Evolutionary conservation across 176 grass and related monocot genomes (phyloP), one percentile per base, ranked within the genome.

Genomic region (Lolium multiflorum): DNA sequence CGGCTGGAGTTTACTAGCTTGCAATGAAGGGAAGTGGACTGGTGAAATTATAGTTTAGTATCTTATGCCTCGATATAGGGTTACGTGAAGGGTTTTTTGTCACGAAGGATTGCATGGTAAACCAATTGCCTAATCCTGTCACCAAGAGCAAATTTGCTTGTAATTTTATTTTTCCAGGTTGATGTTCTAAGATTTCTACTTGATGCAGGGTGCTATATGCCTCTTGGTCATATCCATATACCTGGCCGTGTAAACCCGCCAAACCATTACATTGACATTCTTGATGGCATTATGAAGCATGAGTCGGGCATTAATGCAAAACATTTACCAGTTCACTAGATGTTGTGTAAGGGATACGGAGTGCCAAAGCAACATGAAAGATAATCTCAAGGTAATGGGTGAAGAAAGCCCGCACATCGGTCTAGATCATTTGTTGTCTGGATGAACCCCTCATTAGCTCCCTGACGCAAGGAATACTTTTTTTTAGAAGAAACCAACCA

Each of bases 231-330:
- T 31, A 89, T 95, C 64, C 74, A 79, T 48, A 89, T 95, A 11
- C 93, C 93, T 0, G 93, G 91, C 78, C 91, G 89, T 1, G 90
- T 93, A 52, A 95, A 95, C 55, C 93, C 93, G 14, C 93, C 93
- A 17, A 91, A 95, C 59, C 89, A 95, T 62, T 95, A 91, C 51
- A 95, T 95, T 37, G 93, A 95, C 76, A 93, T 95, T 82, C 84
- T 95, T 60, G 88, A 95, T 60, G 93, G 91, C 24, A 91, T 92
- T 51, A 86, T 89, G 78, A 95, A 93, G 71, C 80, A 81, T 31
- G 87, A 83, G 26, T 87, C 86, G 50, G 85, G 82, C 14, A 81
- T 92, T 75, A 69, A 89, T 15, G 81, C 77, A 0, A 95, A 91
- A 60, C 91, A 95, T n/a, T 72, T 95, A 15, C 91, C 93, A 3